Conservation (phyloP, 129 eudicot species). For the Saposhnikovia divaricata region DNA sequence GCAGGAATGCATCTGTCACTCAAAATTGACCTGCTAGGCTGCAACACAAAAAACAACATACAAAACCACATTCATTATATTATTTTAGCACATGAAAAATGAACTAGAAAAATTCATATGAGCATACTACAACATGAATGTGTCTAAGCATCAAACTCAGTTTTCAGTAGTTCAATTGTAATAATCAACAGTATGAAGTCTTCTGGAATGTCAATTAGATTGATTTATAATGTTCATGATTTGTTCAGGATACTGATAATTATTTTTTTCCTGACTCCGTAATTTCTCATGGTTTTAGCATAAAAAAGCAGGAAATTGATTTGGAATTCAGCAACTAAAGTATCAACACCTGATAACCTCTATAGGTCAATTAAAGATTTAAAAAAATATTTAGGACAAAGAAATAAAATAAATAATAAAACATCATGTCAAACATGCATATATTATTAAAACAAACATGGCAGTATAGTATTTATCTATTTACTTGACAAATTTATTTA, state of each 20-base stretch:
- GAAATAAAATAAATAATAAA: background rate
- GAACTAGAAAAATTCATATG: background rate
- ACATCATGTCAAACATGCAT: background rate
- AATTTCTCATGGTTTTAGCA: background rate
- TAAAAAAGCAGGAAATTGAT: background rate
- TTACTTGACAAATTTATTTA: background rate
- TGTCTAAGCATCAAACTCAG: background rate
- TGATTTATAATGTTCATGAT: background rate
- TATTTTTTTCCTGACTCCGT: background rate
- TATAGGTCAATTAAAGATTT: background rate
- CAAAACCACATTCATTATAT: background rate
- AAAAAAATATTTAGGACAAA: background rate
- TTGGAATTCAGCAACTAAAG: background rate
- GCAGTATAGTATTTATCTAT: background rate
- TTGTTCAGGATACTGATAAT: background rate
- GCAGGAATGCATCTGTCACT: background rate
- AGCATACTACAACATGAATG: background rate
- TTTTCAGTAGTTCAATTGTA: background rate
- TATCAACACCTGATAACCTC: background rate
- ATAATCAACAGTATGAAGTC: background rate
- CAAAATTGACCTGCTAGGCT: background rate
- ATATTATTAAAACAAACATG: background rate
- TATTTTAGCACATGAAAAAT: background rate
- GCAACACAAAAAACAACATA: background rate
- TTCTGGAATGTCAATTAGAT: background rate